These are phyloP conservation scores for Biscogniauxia marginata DNA, from an alignment of 2,329 filamentous ascomycete genomes.

Conservation along the genomic window DNA sequence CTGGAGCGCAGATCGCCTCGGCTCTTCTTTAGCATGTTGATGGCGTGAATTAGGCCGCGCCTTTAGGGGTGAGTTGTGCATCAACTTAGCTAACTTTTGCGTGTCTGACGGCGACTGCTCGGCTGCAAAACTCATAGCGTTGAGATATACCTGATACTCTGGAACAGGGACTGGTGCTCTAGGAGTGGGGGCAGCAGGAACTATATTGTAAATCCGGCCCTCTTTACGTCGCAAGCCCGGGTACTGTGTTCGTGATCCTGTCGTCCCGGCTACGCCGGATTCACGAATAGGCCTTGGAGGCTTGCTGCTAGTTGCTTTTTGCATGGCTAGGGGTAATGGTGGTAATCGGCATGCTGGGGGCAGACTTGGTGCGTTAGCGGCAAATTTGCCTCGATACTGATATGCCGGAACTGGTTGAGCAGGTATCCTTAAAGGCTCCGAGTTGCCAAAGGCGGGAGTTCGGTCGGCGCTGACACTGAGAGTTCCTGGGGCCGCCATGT, in stretches of 20 bases:
- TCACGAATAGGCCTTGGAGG: background rate
- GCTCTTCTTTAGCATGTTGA: slow-evolving; percentile 3
- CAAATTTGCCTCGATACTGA: slow-evolving; percentile 1
- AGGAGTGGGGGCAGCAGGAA: background rate
- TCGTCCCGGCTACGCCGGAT: background rate
- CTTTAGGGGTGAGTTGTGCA: background rate
- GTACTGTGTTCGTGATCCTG: background rate
- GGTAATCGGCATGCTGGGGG: slow-evolving; percentile 10
- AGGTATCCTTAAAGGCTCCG: slow-evolving; percentile 8
- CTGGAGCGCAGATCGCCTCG: background rate
- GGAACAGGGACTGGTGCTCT: slow-evolving; percentile 12
- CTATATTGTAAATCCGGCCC: slow-evolving; percentile 4
- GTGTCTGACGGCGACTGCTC: background rate
- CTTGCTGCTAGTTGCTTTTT: background rate
- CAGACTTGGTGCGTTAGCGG: background rate
- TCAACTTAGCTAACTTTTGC: background rate
- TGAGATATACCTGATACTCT: slow-evolving; percentile 19
- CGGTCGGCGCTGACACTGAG: background rate
- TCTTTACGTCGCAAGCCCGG: slow-evolving; percentile 9
- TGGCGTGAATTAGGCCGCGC: background rate
- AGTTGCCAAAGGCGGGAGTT: slow-evolving; percentile 1
- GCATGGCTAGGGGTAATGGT: slow-evolving; percentile 1
- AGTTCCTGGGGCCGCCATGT: background rate
- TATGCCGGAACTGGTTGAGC: slow-evolving; percentile 7
- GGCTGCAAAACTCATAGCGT: slow-evolving; percentile 10